Percentiles rank a stretch among this genome's conserved stretches.
Conservation (phyloP, 225 moss, liverwort and hornwort genomes). For the Asterella californica region DNA sequence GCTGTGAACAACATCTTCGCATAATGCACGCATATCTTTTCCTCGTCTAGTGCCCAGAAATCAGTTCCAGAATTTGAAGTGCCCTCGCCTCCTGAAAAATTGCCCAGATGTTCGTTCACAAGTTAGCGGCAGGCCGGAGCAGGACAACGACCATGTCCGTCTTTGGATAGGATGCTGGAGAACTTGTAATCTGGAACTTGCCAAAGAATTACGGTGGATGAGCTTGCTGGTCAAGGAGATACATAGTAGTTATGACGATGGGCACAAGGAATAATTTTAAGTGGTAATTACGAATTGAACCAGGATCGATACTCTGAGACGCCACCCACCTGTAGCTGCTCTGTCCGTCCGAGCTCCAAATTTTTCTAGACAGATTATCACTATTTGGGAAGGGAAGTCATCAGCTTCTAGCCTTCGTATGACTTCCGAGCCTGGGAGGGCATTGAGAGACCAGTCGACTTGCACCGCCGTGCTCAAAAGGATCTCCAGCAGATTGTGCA, state of each 20-base stretch:
- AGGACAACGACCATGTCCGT: too few species aligned
- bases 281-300: not conserved
- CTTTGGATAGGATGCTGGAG: too few species aligned
- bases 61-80: not conserved
- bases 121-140: too few species aligned
- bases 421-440: slow-evolving; percentile 54
- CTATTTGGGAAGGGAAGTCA: slow-evolving; percentile 64
- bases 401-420: slow-evolving; percentile 55
- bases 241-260: not conserved
- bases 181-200: too few species aligned
- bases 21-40: slow-evolving; percentile 67
- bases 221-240: slow-evolving; percentile 18
- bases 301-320: not conserved
- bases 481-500: slow-evolving; percentile 72
- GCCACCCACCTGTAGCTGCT: not conserved
- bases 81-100: not conserved
- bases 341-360: slow-evolving; percentile 39
- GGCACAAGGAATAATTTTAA: not conserved
- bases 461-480: slow-evolving; percentile 66
- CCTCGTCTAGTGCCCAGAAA: slow-evolving; percentile 70
- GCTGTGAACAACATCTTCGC: slow-evolving; percentile 59
- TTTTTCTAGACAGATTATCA: slow-evolving; percentile 64
- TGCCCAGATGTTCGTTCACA: not conserved
- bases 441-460: slow-evolving; percentile 70
- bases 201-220: too few species aligned